Percentiles rank a stretch among this genome's conserved stretches.
Evolutionary conservation across 2,329 filamentous ascomycete species (phyloP).

Genomic region (Orbilia javanica): DNA sequence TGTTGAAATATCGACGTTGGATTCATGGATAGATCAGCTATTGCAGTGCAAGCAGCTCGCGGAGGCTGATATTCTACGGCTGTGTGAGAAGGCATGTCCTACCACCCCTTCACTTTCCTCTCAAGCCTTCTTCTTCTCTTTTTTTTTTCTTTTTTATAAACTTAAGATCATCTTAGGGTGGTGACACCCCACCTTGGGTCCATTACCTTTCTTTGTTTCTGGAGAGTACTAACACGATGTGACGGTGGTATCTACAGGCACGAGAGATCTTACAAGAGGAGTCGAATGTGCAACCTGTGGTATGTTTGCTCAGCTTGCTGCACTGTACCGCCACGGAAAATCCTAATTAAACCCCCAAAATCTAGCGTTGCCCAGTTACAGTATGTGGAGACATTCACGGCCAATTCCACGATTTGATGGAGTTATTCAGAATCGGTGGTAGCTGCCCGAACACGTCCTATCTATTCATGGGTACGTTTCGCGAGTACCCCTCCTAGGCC

Average conservation of each 20-base stretch:
- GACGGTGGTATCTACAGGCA: constrained; percentile 71
- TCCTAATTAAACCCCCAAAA: constrained; percentile 60
- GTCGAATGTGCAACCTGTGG: constrained; percentile 98
- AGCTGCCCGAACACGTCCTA: constrained; percentile 99
- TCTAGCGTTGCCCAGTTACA: constrained; percentile 95
- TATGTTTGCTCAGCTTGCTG: constrained; percentile 68
- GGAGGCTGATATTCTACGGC: constrained; percentile 91
- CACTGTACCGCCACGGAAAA: constrained; percentile 9
- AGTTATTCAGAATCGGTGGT: constrained; percentile 98
- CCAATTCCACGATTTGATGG: constrained; percentile 99
- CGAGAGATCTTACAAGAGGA: constrained; percentile 96
- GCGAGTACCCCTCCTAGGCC: constrained; percentile 56
- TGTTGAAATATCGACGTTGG: constrained; percentile 91
- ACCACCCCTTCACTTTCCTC: constrained; percentile 14
- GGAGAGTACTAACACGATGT: constrained; percentile 35
- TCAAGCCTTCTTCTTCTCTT: not conserved
- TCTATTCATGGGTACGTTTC: constrained; percentile 89
- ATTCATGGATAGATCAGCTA: constrained; percentile 98
- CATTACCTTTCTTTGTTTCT: constrained; percentile 30
- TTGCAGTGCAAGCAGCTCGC: constrained; percentile 99
- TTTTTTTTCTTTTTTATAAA: no score
- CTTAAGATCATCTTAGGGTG: not conserved
- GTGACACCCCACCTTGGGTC: not conserved
- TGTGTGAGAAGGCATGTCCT: constrained; percentile 90
- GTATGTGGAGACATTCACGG: constrained; percentile 99